Evolutionary conservation across 2,329 filamentous ascomycete genomes (phyloP).

Genomic region (Fusarium graminum): DNA sequence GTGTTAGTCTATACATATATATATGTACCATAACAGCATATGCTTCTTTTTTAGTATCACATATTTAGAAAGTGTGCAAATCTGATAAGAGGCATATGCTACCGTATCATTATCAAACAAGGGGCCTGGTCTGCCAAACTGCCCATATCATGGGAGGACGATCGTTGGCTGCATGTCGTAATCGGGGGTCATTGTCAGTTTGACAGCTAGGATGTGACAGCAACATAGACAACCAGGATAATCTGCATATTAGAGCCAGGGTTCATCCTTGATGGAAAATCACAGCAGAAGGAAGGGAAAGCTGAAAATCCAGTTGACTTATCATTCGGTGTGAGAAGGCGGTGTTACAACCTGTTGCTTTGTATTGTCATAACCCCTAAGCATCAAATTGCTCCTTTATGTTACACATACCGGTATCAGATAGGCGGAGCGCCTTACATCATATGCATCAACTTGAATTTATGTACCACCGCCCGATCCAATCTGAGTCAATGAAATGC

Average conservation of each 20-base stretch:
- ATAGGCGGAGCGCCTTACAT: constrained; percentile 8
- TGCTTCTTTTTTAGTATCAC: constrained; percentile 6
- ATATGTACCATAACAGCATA: constrained; percentile 17
- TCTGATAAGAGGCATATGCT: constrained; percentile 21
- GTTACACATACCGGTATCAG: constrained; percentile 15
- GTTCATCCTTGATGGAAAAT: constrained; percentile 7
- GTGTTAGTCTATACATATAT: not conserved
- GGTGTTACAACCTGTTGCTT: not conserved
- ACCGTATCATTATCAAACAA: constrained; percentile 16
- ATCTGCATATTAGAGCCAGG: constrained; percentile 23
- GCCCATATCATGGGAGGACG: constrained; percentile 47
- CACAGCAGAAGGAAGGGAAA: constrained; percentile 7
- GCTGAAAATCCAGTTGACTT: not conserved
- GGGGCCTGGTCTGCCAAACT: constrained; percentile 35
- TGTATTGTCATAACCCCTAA: not conserved
- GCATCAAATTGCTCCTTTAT: not conserved
- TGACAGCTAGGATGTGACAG: constrained; percentile 19
- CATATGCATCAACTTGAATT: constrained; percentile 14
- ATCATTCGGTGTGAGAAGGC: constrained; percentile 1
- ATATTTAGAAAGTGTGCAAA: constrained; percentile 11
- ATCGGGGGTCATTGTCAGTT: constrained; percentile 28
- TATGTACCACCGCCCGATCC: constrained; percentile 21
- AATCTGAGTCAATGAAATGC: constrained; percentile 15
- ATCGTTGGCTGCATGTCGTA: constrained; percentile 43
- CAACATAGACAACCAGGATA: constrained; percentile 11